Conservation (phyloP, 768 basidiomycete genomes). For the Pleurotus pulmonarius region DNA sequence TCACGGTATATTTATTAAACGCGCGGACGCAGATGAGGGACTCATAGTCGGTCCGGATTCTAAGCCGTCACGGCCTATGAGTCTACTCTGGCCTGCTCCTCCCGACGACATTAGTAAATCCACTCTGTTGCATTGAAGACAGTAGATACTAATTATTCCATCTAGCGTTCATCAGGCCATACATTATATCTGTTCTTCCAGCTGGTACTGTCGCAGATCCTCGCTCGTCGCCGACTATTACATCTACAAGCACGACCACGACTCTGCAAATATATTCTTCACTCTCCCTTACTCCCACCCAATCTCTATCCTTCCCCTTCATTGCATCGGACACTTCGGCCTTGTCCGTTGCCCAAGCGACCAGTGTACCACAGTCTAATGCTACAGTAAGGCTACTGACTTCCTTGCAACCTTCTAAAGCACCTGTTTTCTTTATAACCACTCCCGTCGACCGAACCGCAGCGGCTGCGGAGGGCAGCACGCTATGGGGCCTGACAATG, state of each 20-base stretch:
- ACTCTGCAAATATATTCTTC: slow-evolving; percentile 72
- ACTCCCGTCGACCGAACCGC: slow-evolving; percentile 72
- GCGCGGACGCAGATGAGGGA: slow-evolving; percentile 51
- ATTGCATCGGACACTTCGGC: slow-evolving; percentile 3
- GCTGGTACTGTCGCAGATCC: slow-evolving; percentile 50
- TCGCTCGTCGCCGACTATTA: slow-evolving; percentile 20
- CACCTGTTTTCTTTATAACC: slow-evolving; percentile 59
- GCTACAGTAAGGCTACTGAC: slow-evolving; percentile 64
- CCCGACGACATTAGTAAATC: slow-evolving; percentile 75
- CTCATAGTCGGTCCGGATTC: slow-evolving; percentile 61
- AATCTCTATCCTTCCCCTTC: slow-evolving; percentile 67
- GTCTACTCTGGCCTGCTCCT: slow-evolving; percentile 72
- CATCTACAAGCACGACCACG: slow-evolving; percentile 47
- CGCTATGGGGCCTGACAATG: slow-evolving; percentile 74
- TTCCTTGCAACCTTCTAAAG: slow-evolving; percentile 45
- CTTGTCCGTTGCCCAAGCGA: slow-evolving; percentile 22
- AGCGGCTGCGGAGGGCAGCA: slow-evolving; percentile 66
- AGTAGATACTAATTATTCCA: background rate
- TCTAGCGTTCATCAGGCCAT: slow-evolving; percentile 71
- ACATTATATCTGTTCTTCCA: slow-evolving; percentile 73
- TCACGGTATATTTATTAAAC: slow-evolving; percentile 1
- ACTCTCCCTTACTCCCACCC: slow-evolving; percentile 55
- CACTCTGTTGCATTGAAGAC: background rate
- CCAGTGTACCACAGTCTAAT: slow-evolving; percentile 22
- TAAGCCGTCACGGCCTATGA: slow-evolving; percentile 40